Conservation (phyloP, 2,329 filamentous ascomycete species). For the Colletotrichum sp. region DNA sequence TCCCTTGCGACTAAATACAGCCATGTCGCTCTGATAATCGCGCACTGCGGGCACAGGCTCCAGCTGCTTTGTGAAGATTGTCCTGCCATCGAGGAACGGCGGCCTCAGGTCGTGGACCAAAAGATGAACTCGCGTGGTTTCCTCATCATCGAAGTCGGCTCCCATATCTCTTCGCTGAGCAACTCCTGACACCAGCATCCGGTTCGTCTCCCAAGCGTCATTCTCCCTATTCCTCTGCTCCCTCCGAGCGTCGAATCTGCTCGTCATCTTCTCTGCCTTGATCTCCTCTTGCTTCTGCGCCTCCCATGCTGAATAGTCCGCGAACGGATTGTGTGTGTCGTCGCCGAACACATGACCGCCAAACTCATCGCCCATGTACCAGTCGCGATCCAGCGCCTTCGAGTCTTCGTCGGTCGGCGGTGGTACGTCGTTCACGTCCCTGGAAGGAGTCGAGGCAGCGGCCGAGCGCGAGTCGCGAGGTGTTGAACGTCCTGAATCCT, state of each 20-base stretch:
- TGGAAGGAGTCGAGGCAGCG: constrained; percentile 25
- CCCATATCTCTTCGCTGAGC: constrained; percentile 86
- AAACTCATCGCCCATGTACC: constrained; percentile 88
- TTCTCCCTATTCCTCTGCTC: constrained; percentile 92
- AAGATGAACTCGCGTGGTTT: constrained; percentile 86
- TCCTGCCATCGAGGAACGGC: constrained; percentile 93
- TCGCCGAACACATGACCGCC: constrained; percentile 85
- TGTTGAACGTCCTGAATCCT: constrained; percentile 36
- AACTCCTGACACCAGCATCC: constrained; percentile 95
- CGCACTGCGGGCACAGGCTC: constrained; percentile 93
- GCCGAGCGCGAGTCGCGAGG: constrained; percentile 46
- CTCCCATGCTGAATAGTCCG: constrained; percentile 76
- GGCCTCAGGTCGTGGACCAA: constrained; percentile 93
- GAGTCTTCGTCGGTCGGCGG: constrained; percentile 73
- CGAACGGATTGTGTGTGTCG: constrained; percentile 92
- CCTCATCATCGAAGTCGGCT: constrained; percentile 88
- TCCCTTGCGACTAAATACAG: constrained; percentile 94
- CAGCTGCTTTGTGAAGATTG: constrained; percentile 95
- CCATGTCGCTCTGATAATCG: constrained; percentile 97
- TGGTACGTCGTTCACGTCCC: constrained; percentile 53
- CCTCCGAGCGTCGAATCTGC: constrained; percentile 70
- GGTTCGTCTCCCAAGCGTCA: constrained; percentile 98
- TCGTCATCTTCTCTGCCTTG: constrained; percentile 80
- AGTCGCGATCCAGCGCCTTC: constrained; percentile 83
- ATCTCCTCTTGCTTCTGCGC: constrained; percentile 74